Evolutionary conservation across 345 rosid genomes (phyloP).

Genomic region (Acer negundo): DNA sequence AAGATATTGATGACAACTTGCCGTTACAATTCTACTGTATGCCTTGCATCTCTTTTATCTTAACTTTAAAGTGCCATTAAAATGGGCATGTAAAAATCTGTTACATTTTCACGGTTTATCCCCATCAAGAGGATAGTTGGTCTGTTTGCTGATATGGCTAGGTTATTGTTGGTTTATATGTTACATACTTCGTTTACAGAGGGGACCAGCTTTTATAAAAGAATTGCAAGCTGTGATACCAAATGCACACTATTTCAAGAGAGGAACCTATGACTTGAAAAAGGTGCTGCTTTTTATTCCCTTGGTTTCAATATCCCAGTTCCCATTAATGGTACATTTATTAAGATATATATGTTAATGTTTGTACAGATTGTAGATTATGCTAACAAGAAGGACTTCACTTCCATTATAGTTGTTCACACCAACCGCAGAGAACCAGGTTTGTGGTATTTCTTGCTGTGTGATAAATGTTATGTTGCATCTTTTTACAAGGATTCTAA

Average conservation of each 20-base stretch:
- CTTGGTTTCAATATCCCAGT: not conserved
- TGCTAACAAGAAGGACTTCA: conserved; percentile 77
- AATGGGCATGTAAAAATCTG: not conserved
- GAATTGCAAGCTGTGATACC: conserved; percentile 83
- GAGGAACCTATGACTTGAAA: conserved; percentile 94
- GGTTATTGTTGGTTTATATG: conserved; percentile 6
- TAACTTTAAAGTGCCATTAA: not conserved
- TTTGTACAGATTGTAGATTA: conserved; percentile 76
- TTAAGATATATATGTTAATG: conserved; percentile 9
- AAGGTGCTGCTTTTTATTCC: conserved; percentile 50
- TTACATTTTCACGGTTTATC: not conserved
- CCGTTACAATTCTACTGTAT: conserved; percentile 87
- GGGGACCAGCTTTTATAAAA: conserved; percentile 83
- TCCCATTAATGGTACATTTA: not conserved
- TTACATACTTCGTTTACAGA: conserved; percentile 42
- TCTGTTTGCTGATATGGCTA: not conserved
- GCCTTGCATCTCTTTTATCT: conserved; percentile 26
- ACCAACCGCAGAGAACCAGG: conserved; percentile 93
- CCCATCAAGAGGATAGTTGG: too few species aligned
- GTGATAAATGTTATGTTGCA: not conserved
- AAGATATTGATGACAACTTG: conserved; percentile 89
- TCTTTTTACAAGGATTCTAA: conserved; percentile 6
- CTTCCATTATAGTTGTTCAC: conserved; percentile 81
- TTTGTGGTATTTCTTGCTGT: conserved; percentile 28
- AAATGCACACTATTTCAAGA: conserved; percentile 68